Conservation (phyloP, 139 green algal species). For the Ettlia oleoabundans region DNA sequence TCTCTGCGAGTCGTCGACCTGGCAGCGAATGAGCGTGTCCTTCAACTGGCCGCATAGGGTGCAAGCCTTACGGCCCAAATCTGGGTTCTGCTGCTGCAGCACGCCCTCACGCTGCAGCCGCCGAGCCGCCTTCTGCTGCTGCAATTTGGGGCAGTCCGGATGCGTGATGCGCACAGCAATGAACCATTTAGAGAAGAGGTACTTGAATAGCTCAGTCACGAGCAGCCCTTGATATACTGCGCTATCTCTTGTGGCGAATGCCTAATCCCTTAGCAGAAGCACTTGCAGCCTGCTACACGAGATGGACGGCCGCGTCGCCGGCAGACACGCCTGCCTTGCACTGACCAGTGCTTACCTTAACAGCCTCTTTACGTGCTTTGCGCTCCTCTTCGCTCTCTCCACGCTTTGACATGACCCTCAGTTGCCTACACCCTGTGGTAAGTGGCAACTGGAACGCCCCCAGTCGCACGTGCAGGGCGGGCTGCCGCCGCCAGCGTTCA, state of each 20-base stretch:
- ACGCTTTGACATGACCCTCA: constrained; percentile 24
- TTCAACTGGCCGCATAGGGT: constrained; percentile 34
- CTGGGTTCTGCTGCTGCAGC: constrained; percentile 6
- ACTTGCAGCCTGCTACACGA: no score
- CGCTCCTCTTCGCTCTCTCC: constrained; percentile 38
- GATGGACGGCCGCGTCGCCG: no score
- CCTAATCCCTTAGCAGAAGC: no score
- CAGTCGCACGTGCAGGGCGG: no score
- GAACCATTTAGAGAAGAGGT: neutral
- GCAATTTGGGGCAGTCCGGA: no score
- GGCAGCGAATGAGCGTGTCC: constrained; percentile 47
- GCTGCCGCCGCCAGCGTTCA: no score
- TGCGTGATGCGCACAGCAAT: no score
- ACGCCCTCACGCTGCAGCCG: constrained; percentile 40
- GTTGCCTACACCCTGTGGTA: neutral
- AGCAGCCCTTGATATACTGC: no score
- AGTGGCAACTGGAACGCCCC: no score
- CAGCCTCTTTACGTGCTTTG: constrained; percentile 41
- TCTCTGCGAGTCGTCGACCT: neutral
- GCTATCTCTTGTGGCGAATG: no score
- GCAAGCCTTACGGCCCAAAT: constrained; percentile 47
- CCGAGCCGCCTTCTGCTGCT: constrained; percentile 43
- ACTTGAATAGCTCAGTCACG: neutral
- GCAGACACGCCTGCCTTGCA: no score
- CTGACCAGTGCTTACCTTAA: constrained; percentile 32